Evolutionary conservation across 2,329 filamentous ascomycete species (phyloP).

Genomic region (Ramularia collo-cygni): DNA sequence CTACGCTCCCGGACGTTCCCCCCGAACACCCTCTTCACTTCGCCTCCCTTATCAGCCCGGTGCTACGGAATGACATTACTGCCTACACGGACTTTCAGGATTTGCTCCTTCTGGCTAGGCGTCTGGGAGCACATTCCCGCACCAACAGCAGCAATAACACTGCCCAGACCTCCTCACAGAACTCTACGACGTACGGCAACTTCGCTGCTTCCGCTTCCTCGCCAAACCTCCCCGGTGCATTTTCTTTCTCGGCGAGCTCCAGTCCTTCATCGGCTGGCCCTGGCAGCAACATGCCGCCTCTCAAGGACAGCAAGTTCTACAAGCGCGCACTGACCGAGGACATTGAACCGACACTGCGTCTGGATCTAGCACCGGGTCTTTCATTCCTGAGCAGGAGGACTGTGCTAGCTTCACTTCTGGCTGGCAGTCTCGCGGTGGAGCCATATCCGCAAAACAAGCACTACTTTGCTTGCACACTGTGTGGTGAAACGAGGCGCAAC

Average conservation of each 20-base stretch:
- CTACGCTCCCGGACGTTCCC: constrained; percentile 45
- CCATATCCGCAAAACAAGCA: constrained; percentile 57
- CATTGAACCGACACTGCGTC: constrained; percentile 84
- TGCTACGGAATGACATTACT: constrained; percentile 73
- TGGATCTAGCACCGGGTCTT: constrained; percentile 82
- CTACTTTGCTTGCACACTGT: constrained; percentile 72
- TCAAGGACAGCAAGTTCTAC: constrained; percentile 92
- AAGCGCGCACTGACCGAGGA: constrained; percentile 85
- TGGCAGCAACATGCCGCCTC: constrained; percentile 45
- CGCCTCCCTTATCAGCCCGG: constrained; percentile 72
- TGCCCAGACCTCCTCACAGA: constrained; percentile 35
- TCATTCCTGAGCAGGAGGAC: constrained; percentile 88
- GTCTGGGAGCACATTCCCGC: constrained; percentile 51
- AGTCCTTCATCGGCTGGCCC: constrained; percentile 20
- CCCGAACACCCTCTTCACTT: constrained; percentile 66
- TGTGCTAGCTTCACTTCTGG: constrained; percentile 73
- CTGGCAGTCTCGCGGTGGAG: constrained; percentile 83
- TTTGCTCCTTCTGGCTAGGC: constrained; percentile 59
- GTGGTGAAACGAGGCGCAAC: constrained; percentile 72
- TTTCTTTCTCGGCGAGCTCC: constrained; percentile 30
- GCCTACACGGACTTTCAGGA: constrained; percentile 81
- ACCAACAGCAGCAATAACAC: constrained; percentile 47
- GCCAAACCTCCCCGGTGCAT: constrained; percentile 39
- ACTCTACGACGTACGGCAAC: constrained; percentile 44
- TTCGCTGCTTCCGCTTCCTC: constrained; percentile 18